These are phyloP conservation scores for Angophora floribunda DNA, from an alignment of 345 rosid genomes.

Conservation along the genomic window DNA sequence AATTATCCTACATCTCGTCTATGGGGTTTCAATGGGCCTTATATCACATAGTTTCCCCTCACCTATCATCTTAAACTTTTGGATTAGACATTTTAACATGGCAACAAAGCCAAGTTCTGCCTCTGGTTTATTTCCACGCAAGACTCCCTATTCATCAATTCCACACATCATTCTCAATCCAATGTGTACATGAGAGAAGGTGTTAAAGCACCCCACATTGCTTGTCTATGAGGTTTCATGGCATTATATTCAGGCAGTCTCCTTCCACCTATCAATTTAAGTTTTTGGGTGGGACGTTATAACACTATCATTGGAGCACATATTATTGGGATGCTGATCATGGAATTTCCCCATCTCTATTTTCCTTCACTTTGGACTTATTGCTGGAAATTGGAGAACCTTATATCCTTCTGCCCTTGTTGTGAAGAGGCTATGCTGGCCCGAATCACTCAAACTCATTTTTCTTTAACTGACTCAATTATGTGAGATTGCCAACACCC, in stretches of 20 bases:
- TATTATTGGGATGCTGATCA: background rate
- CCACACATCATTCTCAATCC: background rate
- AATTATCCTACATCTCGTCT: background rate
- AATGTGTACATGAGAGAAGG: background rate
- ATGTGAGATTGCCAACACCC: background rate
- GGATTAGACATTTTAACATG: background rate
- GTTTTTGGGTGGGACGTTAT: background rate
- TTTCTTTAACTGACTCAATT: background rate
- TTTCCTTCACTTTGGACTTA: background rate
- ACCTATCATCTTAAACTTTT: background rate
- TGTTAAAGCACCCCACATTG: background rate
- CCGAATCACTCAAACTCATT: background rate
- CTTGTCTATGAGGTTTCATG: background rate
- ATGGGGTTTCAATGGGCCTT: background rate
- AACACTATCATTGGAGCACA: background rate
- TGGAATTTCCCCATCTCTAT: background rate
- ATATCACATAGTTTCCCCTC: background rate
- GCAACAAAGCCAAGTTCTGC: background rate
- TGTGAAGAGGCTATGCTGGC: background rate
- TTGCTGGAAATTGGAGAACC: background rate
- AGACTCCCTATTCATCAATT: background rate
- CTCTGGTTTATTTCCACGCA: background rate
- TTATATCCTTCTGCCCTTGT: background rate
- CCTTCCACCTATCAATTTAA: background rate
- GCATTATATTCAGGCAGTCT: background rate